Base-by-base conservation (phyloP, 768 basidiomycete species). In the Boletus vermiculosoides region DNA sequence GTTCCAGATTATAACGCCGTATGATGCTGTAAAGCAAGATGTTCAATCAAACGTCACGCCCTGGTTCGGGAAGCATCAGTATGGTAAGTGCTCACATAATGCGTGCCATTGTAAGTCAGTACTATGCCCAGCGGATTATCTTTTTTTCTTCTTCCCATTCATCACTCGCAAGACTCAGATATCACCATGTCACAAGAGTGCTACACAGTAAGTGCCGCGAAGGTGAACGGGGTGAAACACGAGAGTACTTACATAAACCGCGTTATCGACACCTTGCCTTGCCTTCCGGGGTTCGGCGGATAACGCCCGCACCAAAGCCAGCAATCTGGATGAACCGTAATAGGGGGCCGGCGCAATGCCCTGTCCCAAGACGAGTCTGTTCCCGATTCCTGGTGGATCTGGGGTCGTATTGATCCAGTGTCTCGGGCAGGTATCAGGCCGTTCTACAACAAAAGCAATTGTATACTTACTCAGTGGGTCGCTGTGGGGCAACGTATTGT, bases 391-490 rank as follows among this genome's bases (percentile, higher is more conserved):
- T n/a, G 25, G 34, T 22, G 45, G 45, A 61, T 61, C 39, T 55
- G 41, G 53, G 49, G 42, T 61, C 31, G 20, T 37, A 33, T 36
- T 20, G 41, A 48, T 23, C 48, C 42, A 39, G n/a, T 55, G 40
- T 23, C 36, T 30, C 22, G 34, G 49, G 36, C 46, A 36, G 33
- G 33, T 40, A 40, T 15, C 4, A 16, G 30, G 13, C 8, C 23
- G n/a, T 5, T 46, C 8, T 41, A 36, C 22, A 22, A 42, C 31
- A 15, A 46, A 61, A 30, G 47, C 33, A 59, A 49, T 42, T 37
- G 41, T 30, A 6, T 31, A 20, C 31, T 28, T 34, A 8, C 28
- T 18, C 36, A 15, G 33, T 53, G 4, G 9, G 53, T 23, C 42
- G 33, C 25, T 42, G 40, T 56, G 41, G 55, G 40, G 18, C 20